Evolutionary conservation across 345 rosid species (phyloP).

Genomic region (Litchi chinensis): DNA sequence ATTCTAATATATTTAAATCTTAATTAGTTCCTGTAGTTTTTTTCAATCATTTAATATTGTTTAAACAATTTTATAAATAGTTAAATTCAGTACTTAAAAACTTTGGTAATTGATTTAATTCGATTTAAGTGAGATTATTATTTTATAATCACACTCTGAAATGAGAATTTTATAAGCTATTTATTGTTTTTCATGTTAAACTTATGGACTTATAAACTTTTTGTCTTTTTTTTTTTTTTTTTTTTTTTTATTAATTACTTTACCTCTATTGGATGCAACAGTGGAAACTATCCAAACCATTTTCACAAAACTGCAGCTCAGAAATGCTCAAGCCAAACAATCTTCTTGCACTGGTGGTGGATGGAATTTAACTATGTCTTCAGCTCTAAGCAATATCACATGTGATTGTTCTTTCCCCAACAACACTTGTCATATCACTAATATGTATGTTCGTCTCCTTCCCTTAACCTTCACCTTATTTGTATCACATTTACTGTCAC

Average conservation of each 20-base stretch:
- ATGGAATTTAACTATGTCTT: slow-evolving; percentile 25
- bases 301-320: slow-evolving; percentile 39
- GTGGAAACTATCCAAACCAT: slow-evolving; percentile 54
- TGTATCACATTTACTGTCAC: background rate
- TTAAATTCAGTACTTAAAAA: background rate
- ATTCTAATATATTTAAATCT: too few relatives aligned
- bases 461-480: background rate
- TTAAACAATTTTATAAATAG: background rate
- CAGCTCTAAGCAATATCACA: slow-evolving; percentile 32
- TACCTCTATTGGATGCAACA: slow-evolving; percentile 26
- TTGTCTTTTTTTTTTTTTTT: too few relatives aligned
- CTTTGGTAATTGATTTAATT: background rate
- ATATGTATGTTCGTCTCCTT: slow-evolving; percentile 43
- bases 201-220: background rate
- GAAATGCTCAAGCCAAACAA: slow-evolving; percentile 28
- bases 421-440: slow-evolving; percentile 59
- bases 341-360: slow-evolving; percentile 47
- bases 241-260: background rate
- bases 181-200: background rate
- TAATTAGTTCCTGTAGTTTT: too few relatives aligned
- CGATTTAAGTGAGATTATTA: background rate
- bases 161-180: background rate
- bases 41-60: too few relatives aligned
- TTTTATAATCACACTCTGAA: background rate
- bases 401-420: slow-evolving; percentile 51